A percentile compares a stretch with the other conserved stretches of the same genome.
These are phyloP conservation scores for Wickerhamiella shivajii DNA, from an alignment of 805 yeast genomes.

Conservation along the genomic window DNA sequence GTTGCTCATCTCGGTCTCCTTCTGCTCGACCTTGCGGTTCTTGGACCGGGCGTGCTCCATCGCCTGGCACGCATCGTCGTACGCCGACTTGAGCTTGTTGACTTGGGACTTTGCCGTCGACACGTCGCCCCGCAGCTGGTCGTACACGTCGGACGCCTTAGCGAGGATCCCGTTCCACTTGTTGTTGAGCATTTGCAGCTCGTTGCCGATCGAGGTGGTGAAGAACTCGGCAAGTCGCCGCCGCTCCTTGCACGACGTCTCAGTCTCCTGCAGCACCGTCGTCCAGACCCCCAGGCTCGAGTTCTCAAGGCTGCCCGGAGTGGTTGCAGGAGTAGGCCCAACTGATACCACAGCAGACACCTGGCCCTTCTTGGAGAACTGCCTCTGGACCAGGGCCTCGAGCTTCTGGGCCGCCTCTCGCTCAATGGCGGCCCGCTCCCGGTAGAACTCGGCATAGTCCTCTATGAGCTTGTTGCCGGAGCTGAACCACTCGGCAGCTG, in stretches of 20 bases:
- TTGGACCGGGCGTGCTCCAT: slow-evolving; percentile 74
- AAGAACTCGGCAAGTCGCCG: slow-evolving; percentile 44
- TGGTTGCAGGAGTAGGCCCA: slow-evolving; percentile 78
- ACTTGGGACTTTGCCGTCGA: slow-evolving; percentile 41
- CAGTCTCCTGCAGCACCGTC: slow-evolving; percentile 73
- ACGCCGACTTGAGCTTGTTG: slow-evolving; percentile 52
- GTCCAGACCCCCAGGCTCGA: slow-evolving; percentile 85
- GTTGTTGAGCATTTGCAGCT: slow-evolving; percentile 37
- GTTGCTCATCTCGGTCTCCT: slow-evolving; percentile 67
- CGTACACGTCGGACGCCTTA: slow-evolving; percentile 44
- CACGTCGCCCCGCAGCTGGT: slow-evolving; percentile 35
- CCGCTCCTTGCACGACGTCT: slow-evolving; percentile 57
- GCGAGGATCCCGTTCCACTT: slow-evolving; percentile 41
- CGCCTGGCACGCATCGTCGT: slow-evolving; percentile 63
- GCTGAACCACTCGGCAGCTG: slow-evolving; percentile 58
- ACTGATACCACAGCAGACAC: slow-evolving; percentile 56
- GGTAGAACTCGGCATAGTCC: slow-evolving; percentile 72
- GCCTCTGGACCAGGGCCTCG: slow-evolving; percentile 47
- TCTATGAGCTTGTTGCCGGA: slow-evolving; percentile 59
- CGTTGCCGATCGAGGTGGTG: slow-evolving; percentile 43
- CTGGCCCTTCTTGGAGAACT: slow-evolving; percentile 63
- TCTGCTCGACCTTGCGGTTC: slow-evolving; percentile 47
- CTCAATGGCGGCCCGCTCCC: slow-evolving; percentile 70
- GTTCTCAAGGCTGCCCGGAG: slow-evolving; percentile 89
- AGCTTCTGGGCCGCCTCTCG: slow-evolving; percentile 65